Conservation (phyloP, 73 alveolate genomes). For the Tetrahymena thermophila region DNA sequence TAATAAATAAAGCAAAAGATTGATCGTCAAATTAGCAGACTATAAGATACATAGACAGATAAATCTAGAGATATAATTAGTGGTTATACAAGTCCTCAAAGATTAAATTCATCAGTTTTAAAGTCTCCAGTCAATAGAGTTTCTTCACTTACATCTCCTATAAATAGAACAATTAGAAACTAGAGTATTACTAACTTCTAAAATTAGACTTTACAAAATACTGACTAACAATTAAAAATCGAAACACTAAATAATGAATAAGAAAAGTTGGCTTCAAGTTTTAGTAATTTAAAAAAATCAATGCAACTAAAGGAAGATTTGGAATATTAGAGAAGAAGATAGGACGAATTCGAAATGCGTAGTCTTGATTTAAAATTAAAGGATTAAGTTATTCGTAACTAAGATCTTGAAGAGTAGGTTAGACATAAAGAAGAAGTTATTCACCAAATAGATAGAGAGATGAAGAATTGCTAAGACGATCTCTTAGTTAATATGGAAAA, state of each 20-base stretch:
- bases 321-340: neutral
- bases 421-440: neutral
- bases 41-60: neutral
- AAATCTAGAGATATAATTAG: neutral
- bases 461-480: neutral
- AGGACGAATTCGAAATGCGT: neutral
- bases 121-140: neutral
- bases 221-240: neutral
- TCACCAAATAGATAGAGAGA: neutral
- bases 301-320: neutral
- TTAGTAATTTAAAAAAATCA: neutral
- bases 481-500: neutral
- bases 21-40: neutral
- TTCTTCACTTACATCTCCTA: neutral
- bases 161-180: neutral
- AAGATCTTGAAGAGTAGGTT: neutral
- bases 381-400: neutral
- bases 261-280: neutral
- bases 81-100: neutral
- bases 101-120: neutral
- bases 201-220: neutral
- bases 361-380: neutral
- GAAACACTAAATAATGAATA: neutral
- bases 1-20: neutral
- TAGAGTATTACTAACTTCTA: neutral